Conservation (phyloP, 176 grass and related monocot species). For the Eleusine indica region DNA sequence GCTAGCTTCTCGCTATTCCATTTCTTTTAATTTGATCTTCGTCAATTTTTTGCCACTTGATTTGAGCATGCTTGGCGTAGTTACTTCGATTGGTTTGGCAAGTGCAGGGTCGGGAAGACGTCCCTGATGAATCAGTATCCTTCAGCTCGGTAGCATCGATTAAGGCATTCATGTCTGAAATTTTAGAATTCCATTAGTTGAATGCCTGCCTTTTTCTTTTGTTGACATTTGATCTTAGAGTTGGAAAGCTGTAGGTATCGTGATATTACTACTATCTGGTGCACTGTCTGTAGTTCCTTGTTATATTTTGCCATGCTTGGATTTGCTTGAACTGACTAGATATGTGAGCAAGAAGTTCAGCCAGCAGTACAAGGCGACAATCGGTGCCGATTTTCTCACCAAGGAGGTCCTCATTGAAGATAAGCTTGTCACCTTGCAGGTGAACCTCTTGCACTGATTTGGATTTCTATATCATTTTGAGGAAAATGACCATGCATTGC, state of each 20-base stretch:
- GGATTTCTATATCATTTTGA: not conserved
- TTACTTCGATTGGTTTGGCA: slow-evolving; percentile 14
- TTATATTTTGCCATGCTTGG: not conserved
- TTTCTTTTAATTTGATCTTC: not conserved
- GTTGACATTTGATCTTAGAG: not conserved
- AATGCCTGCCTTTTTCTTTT: not conserved
- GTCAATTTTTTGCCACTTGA: not conserved
- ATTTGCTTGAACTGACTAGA: slow-evolving; percentile 53
- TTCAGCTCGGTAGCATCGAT: slow-evolving; percentile 17
- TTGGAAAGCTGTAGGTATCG: not conserved
- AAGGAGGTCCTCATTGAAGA: slow-evolving; percentile 93
- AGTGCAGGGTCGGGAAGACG: slow-evolving; percentile 89
- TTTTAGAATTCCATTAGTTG: not conserved
- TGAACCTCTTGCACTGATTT: slow-evolving; percentile 28
- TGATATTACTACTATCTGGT: not conserved
- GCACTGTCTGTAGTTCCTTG: not conserved
- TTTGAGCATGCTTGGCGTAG: slow-evolving; percentile 2
- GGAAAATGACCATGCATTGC: not conserved
- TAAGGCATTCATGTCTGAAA: not conserved
- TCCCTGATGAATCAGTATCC: slow-evolving; percentile 99
- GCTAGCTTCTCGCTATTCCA: not conserved
- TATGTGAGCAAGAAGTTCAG: slow-evolving; percentile 97
- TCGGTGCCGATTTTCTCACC: slow-evolving; percentile 96
- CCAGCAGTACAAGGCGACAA: slow-evolving; percentile 97
- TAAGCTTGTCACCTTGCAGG: slow-evolving; percentile 91